Base-by-base conservation (phyloP, 768 basidiomycete species). In the Kwoniella bestiolae region DNA sequence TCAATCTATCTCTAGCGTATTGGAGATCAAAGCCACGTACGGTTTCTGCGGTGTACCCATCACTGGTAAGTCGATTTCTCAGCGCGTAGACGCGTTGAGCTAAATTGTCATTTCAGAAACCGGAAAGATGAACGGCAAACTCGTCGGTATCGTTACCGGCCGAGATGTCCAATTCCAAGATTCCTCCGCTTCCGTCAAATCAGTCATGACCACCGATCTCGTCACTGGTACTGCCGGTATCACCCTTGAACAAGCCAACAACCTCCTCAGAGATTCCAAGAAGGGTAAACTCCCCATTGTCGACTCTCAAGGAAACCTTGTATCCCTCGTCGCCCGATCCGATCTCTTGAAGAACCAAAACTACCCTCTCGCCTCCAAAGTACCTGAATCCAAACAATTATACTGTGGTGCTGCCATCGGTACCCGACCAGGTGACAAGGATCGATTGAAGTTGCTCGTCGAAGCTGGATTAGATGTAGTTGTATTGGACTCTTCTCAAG, bases 11-110 rank as follows among this genome's bases (percentile, higher is more conserved):
- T 41, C n/a, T 14, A 41, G 38, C 67, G 95, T 98, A 14, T 84
- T 96, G 53, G 91, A 93, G 68, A 91, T 97, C 83, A 98, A 98
- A 82, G 88, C 88, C 31, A 85, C 87, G 50, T 88, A 92, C 18
- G 96, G 96, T 0, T 99, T 96, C 82, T 92, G 91, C 73, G 95
- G 96, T 68, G 93, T 98, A 56, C 96, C 96, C 44, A 92, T 99
- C 82, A 98, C 96, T 35, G 92, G 38, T 41, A 4, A 41, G 38
- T 41, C 18, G 18, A 18, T 18, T 41, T 0, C 38, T 41, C 93
- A 95, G 71, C 76, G 92, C 86, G n/a, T 23, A 50, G 49, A n/a
- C n/a, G 9, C 41, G 12, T 31, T 41, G 18, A 41, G 38, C 25
- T 49, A 80, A 96, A 94, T n/a, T 41, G 38, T 14, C 38, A 41